Conservation (phyloP, 192 early-diverging fungal species). For the Thoreauomyces humboldtii region DNA sequence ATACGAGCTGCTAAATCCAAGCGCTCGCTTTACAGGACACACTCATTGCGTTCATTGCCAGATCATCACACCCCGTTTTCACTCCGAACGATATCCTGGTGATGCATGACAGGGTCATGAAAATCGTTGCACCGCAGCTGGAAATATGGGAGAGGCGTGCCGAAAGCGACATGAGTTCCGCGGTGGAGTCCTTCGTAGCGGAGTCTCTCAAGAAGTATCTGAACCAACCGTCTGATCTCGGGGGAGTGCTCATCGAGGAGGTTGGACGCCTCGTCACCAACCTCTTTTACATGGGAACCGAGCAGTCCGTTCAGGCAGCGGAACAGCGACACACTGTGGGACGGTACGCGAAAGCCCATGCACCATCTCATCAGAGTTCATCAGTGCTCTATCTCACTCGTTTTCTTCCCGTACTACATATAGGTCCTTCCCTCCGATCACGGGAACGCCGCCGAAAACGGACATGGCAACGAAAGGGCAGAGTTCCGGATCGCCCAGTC, state of each 20-base stretch:
- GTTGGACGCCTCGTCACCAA: not conserved
- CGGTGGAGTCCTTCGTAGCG: not conserved
- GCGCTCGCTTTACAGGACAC: not conserved
- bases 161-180: not conserved
- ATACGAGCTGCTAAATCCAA: not conserved
- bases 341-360: too few species aligned
- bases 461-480: not conserved
- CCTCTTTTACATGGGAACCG: not conserved
- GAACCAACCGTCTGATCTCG: not conserved
- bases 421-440: too few species aligned
- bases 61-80: not conserved
- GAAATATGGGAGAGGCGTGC: not conserved
- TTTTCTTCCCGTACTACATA: too few species aligned
- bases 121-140: not conserved
- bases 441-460: not conserved
- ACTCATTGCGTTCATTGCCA: not conserved
- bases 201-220: not conserved
- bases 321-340: not conserved
- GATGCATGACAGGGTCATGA: not conserved
- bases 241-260: constrained; percentile 4
- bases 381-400: too few species aligned
- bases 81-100: not conserved
- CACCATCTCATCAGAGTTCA: too few species aligned
- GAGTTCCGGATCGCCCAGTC: not conserved
- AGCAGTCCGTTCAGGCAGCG: not conserved